Conservation (phyloP, 2,329 filamentous ascomycete genomes). For the Xylaria multiplex region DNA sequence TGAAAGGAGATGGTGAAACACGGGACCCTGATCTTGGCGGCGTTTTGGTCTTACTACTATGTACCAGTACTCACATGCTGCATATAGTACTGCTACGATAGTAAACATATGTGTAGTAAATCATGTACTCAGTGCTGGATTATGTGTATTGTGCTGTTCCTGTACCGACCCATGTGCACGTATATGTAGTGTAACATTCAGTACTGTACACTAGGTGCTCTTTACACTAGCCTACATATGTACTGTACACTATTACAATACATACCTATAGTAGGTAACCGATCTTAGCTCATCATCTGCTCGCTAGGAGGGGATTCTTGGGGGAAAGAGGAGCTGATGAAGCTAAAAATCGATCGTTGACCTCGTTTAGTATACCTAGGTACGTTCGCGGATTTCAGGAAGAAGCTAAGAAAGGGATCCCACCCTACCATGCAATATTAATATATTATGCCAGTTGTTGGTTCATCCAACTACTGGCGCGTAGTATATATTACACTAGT, state of each 20-base stretch:
- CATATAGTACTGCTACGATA: no score
- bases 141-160: no score
- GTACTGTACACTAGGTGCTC: background rate
- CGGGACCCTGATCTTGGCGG: conserved; percentile 7
- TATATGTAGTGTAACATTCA: no score
- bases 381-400: background rate
- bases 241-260: no score
- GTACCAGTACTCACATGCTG: no score
- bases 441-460: conserved; percentile 12
- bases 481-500: background rate
- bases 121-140: no score
- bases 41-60: no score
- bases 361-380: background rate
- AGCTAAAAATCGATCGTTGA: background rate
- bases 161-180: no score
- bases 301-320: background rate
- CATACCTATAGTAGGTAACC: background rate
- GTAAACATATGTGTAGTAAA: no score
- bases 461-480: no score
- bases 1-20: conserved; percentile 35
- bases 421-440: background rate
- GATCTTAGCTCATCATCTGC: background rate
- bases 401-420: conserved; percentile 10
- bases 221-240: background rate
- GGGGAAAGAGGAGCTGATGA: background rate